Evolutionary conservation across 495 filamentous ascomycete species (phyloP).

Genomic region (Talaromyces ruber): DNA sequence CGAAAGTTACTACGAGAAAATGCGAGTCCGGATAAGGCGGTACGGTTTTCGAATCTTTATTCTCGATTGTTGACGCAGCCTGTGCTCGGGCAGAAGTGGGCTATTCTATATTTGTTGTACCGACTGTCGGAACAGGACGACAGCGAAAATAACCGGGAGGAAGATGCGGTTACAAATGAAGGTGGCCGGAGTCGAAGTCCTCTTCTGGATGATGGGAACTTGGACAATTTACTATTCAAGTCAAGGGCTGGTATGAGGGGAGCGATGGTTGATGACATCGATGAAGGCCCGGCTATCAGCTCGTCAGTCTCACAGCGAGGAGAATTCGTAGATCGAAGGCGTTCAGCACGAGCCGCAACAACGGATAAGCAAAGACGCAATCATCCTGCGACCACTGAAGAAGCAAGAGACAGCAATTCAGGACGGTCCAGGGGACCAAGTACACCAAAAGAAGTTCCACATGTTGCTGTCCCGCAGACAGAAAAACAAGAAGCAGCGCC

Average conservation of each 20-base stretch:
- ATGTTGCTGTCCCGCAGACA: conserved; percentile 11
- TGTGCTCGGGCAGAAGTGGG: conserved; percentile 92
- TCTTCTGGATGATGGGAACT: conserved; percentile 25
- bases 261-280: conserved; percentile 21
- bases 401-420: conserved; percentile 3
- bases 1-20: conserved; percentile 69
- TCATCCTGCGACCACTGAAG: neutral
- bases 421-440: neutral
- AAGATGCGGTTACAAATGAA: conserved; percentile 20
- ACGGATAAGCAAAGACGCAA: conserved; percentile 12
- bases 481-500: conserved; percentile 22
- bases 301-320: conserved; percentile 36
- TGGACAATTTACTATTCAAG: conserved; percentile 29
- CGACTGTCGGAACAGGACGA: conserved; percentile 45
- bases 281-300: conserved; percentile 35
- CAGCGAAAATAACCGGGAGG: conserved; percentile 16
- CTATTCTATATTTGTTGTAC: conserved; percentile 83
- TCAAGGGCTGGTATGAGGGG: conserved; percentile 16
- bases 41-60: conserved; percentile 82
- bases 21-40: conserved; percentile 71
- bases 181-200: conserved; percentile 30
- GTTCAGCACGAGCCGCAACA: conserved; percentile 14
- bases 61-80: conserved; percentile 79
- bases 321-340: conserved; percentile 18
- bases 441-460: conserved; percentile 11